Base-by-base conservation (phyloP, 1,284 basidiomycete genomes). In the Thecaphora frezii region DNA sequence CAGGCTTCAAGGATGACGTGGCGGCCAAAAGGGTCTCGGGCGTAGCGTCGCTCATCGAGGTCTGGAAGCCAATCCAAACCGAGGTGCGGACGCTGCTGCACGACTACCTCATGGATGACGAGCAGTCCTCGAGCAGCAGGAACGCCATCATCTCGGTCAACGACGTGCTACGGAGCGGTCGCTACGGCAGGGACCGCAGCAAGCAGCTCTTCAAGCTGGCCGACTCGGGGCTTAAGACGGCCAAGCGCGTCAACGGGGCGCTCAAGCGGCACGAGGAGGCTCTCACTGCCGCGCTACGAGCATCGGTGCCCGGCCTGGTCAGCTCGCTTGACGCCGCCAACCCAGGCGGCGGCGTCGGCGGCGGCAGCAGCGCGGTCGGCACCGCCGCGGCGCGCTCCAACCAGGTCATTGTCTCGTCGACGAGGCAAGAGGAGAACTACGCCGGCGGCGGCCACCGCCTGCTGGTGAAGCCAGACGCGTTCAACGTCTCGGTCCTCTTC, bases 141-240 rank as follows among this genome's bases (percentile, higher is more conserved):
- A 93, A 93, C 75, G 89, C 90, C 1, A 89, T 97, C 48, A 86
- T 88, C 5, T 93, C 93, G 2, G 90, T 98, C 79, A 97, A 96
- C 71, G 94, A 97, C 72, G 87, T 93, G 12, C 84, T 99, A 36
- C 54, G 73, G 18, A 51, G 59, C 26, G 58, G 66, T 13, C 50
- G 59, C 18, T 74, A 64, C 46, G 69, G 70, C 13, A 51, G 76
- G 8, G 74, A 78, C 41, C 46, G 60, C 16, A 49, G 45, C 19
- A 73, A 71, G 57, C 55, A 66, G 58, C 85, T 96, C 46, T 98
- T 97, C 84, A 87, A 90, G 47, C 92, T 98, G 71, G 84, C 86
- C 30, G 93, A 97, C 48, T 30, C 68, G 4, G 56, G 48, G 8
- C 43, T 46, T 38, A 48, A 49, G 44, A 24, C 46, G 14, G 46